phyloP scores from a whole-genome alignment of 805 yeast genomes.

The Pichia ethanolica region DNA sequence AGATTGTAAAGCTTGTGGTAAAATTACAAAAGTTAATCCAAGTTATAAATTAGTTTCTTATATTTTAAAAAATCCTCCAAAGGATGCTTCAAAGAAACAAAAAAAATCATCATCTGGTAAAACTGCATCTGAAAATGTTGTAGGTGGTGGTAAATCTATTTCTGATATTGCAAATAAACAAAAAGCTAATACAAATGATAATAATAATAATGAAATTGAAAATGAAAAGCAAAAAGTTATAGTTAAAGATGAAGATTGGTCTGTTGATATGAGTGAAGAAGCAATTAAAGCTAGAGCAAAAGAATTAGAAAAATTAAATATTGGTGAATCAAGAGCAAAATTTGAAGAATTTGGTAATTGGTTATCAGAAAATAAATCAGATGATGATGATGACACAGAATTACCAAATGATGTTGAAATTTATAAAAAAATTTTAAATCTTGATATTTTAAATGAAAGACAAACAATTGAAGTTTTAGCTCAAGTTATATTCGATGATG shows the following conservation, averaged over 20 bases:
- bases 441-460: slow-evolving; percentile 63
- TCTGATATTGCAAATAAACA: slow-evolving; percentile 64
- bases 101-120: slow-evolving; percentile 39
- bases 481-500: slow-evolving; percentile 77
- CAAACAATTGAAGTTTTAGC: slow-evolving; percentile 87
- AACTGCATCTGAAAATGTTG: slow-evolving; percentile 82
- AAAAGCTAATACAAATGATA: not conserved
- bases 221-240: slow-evolving; percentile 38
- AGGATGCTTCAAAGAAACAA: slow-evolving; percentile 48
- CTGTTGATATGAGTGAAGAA: slow-evolving; percentile 94
- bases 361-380: slow-evolving; percentile 33
- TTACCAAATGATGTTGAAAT: slow-evolving; percentile 84
- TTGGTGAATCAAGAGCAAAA: slow-evolving; percentile 36
- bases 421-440: slow-evolving; percentile 78
- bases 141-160: slow-evolving; percentile 79
- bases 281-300: slow-evolving; percentile 89
- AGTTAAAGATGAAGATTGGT: slow-evolving; percentile 91
- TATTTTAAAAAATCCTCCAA: slow-evolving; percentile 80
- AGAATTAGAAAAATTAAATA: slow-evolving; percentile 63
- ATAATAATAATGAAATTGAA: not conserved
- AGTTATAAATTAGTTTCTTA: slow-evolving; percentile 82
- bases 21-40: slow-evolving; percentile 73
- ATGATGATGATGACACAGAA: slow-evolving; percentile 30
- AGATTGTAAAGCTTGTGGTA: slow-evolving; percentile 98
- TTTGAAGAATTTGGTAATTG: slow-evolving; percentile 85